Conservation (phyloP, 2,329 filamentous ascomycete genomes). For the Plectosphaerella cucumerina region DNA sequence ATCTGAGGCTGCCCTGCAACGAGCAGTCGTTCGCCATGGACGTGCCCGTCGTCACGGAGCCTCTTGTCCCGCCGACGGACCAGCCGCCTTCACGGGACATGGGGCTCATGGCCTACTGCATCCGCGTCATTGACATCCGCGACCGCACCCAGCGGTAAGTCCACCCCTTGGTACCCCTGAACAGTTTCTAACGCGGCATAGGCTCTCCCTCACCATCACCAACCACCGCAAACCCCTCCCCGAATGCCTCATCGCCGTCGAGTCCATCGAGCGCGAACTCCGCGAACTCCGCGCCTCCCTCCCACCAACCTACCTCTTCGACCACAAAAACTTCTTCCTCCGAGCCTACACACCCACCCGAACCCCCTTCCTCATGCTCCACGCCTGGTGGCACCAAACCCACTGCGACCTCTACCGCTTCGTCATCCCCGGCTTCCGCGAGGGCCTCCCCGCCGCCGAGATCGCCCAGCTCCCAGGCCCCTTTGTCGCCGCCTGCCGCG, state of each 20-base stretch:
- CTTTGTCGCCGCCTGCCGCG: slow-evolving; percentile 4
- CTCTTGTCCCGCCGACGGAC: not conserved
- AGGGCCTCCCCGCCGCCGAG: slow-evolving; percentile 4
- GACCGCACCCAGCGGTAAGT: slow-evolving; percentile 8
- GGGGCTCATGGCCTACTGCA: slow-evolving; percentile 7
- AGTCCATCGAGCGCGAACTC: slow-evolving; percentile 8
- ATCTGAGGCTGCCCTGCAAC: slow-evolving; percentile 7
- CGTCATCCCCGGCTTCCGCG: slow-evolving; percentile 12
- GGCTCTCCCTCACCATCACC: slow-evolving; percentile 14
- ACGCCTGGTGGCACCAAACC: slow-evolving; percentile 20
- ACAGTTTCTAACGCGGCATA: not conserved
- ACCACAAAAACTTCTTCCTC: slow-evolving; percentile 14
- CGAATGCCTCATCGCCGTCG: slow-evolving; percentile 4
- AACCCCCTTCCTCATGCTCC: slow-evolving; percentile 17
- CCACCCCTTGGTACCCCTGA: not conserved
- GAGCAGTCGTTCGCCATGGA: slow-evolving; percentile 7
- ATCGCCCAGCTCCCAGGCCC: not conserved
- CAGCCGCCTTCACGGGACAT: not conserved
- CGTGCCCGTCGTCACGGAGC: slow-evolving; percentile 7
- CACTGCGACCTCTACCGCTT: slow-evolving; percentile 20
- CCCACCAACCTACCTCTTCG: slow-evolving; percentile 9
- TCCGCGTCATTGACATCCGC: slow-evolving; percentile 7
- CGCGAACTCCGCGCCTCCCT: slow-evolving; percentile 8
- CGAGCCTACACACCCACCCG: slow-evolving; percentile 15
- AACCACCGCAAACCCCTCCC: slow-evolving; percentile 13